Conservation (phyloP, 352 stramenopile genomes). For the Globisporangium barbulae region DNA sequence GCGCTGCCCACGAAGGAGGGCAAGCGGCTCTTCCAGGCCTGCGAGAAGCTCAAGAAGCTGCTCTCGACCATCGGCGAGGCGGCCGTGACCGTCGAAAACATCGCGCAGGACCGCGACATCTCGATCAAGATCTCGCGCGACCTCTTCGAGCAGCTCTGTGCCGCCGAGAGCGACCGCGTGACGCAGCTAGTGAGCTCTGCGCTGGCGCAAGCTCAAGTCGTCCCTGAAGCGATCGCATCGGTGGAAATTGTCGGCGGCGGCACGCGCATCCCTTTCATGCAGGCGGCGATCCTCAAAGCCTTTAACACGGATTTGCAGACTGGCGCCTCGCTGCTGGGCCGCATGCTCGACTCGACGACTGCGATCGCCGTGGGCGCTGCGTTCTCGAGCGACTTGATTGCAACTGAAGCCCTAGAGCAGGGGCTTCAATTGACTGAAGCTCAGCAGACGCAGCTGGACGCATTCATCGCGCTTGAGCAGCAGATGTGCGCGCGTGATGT, state of each 20-base stretch:
- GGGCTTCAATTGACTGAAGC: slow-evolving; percentile 23
- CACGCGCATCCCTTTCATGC: slow-evolving; percentile 85
- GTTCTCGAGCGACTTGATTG: slow-evolving; percentile 31
- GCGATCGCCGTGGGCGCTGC: slow-evolving; percentile 79
- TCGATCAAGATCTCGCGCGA: slow-evolving; percentile 69
- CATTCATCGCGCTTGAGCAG: slow-evolving; percentile 50
- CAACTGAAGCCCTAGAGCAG: not conserved
- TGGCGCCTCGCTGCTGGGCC: slow-evolving; percentile 47
- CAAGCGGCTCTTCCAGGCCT: slow-evolving; percentile 85
- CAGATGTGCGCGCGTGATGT: slow-evolving; percentile 74
- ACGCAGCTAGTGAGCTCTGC: slow-evolving; percentile 48
- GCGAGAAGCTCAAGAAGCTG: slow-evolving; percentile 88
- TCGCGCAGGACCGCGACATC: slow-evolving; percentile 79
- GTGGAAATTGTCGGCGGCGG: slow-evolving; percentile 90
- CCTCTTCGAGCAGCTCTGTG: slow-evolving; percentile 68
- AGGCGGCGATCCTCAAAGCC: slow-evolving; percentile 65
- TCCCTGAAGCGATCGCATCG: slow-evolving; percentile 43
- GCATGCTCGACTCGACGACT: slow-evolving; percentile 88
- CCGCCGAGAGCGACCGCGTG: slow-evolving; percentile 41
- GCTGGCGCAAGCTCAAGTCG: slow-evolving; percentile 42
- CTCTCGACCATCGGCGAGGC: slow-evolving; percentile 84
- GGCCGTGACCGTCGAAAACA: slow-evolving; percentile 79
- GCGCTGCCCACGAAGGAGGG: slow-evolving; percentile 70
- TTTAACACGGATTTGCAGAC: slow-evolving; percentile 40
- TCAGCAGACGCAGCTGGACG: slow-evolving; percentile 24